Base-by-base conservation (phyloP, 352 stramenopile species). In the Phytophthora ramorum region DNA sequence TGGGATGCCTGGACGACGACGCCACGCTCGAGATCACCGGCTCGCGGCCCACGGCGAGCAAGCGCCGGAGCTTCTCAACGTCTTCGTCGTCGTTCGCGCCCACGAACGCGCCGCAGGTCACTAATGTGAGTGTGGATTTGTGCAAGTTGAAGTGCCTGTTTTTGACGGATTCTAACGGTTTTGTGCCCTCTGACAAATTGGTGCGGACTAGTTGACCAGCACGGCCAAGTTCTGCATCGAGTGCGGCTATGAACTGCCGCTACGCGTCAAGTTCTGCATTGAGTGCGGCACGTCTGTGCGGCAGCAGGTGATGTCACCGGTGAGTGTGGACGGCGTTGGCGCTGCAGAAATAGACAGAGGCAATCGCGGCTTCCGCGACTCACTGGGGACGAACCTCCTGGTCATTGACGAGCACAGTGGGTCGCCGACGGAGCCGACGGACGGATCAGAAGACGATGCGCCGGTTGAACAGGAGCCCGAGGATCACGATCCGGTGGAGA, bases 211-310 rank as follows among this genome's bases (percentile, higher is more conserved):
- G 83, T 63, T 91, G 43, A 68, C 79, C 22, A 91, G 78, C 54
- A 75, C 73, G n/a, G 66, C 76, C 63, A 93, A 93, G 64, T 93
- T 93, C 53, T 93, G 84, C 52, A 89, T 96, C 47, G 87, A 96
- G 56, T 96, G 87, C 61, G 87, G 87, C 38, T 87, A 96, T 49
- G 87, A 96, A 20, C 57, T 96, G 46, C 81, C 85, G 9, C 70
- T 74, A 16, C 71, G 79, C 26, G 87, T 96, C 24, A 96, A 96
- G 58, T 93, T 96, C 20, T 96, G 87, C 46, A 96, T 96, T 58
- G 85, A 96, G 55, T 96, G 87, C 51, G 87, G 87, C 14, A 92
- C 86, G 4, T 77, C 82, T 0, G 84, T 92, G 37, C 66, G 78
- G 2, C 73, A 78, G 38, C 80, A 85, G 49, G 12, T 90, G 12